Evolutionary conservation across 257 asterid species (phyloP).

Genomic region (Solanum piurae): DNA sequence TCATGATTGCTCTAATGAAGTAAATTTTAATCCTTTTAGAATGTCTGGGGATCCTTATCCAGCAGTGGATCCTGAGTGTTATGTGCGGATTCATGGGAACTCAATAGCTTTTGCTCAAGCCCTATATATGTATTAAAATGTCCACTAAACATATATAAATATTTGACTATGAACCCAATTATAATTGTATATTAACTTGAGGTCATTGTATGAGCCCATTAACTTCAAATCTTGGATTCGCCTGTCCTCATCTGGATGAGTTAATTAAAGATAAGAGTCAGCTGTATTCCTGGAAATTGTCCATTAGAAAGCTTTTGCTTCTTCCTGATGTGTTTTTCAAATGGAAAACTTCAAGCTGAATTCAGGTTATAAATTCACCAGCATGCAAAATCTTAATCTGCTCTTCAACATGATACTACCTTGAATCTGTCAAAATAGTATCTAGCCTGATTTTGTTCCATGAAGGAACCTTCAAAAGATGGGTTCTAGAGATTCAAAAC

Average conservation of each 20-base stretch:
- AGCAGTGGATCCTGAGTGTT: neutral
- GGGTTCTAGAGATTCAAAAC: neutral
- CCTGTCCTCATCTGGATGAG: neutral
- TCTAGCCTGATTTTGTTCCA: neutral
- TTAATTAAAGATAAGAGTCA: neutral
- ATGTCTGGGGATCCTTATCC: neutral
- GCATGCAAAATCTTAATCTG: neutral
- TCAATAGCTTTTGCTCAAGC: neutral
- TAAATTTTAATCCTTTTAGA: neutral
- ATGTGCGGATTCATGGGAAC: neutral
- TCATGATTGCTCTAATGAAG: constrained; percentile 2
- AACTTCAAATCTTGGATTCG: neutral
- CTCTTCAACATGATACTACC: neutral
- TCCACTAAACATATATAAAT: neutral
- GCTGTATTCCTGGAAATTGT: neutral
- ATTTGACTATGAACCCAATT: neutral
- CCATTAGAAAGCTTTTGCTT: neutral
- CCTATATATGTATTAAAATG: neutral
- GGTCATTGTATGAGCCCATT: neutral
- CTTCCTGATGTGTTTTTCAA: neutral
- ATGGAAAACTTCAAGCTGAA: neutral
- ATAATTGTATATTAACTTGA: neutral
- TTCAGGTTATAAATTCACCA: neutral
- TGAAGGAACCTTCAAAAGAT: neutral
- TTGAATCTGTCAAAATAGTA: neutral